phyloP scores from a whole-genome alignment of 2,329 filamentous ascomycete genomes.

The Colletotrichum sp. region DNA sequence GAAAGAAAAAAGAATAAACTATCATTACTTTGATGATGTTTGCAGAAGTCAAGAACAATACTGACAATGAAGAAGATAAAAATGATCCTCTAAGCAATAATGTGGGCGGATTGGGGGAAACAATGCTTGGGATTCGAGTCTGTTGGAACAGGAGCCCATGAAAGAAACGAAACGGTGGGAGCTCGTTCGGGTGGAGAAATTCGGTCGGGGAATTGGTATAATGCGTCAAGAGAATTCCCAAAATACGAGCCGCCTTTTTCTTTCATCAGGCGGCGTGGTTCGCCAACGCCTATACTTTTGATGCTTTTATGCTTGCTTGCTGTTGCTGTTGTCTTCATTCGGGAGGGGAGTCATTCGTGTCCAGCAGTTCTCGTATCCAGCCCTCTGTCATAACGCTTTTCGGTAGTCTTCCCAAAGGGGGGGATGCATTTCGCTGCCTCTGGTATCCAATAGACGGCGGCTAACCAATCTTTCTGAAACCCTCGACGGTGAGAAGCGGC shows the following conservation, averaged over 20 bases:
- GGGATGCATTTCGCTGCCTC: neutral
- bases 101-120: neutral
- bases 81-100: neutral
- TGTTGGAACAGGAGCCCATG: neutral
- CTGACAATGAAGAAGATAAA: conserved; percentile 9
- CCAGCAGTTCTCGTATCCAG: neutral
- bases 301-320: neutral
- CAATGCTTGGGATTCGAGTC: neutral
- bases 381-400: neutral
- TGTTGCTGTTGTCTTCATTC: neutral
- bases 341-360: neutral
- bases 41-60: conserved; percentile 5
- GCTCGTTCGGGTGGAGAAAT: neutral
- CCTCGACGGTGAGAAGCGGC: conserved; percentile 44
- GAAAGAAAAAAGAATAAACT: neutral
- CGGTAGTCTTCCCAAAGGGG: neutral
- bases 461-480: conserved; percentile 35
- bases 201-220: neutral
- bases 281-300: neutral
- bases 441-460: neutral
- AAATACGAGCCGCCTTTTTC: neutral
- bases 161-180: neutral
- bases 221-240: neutral
- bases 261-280: neutral
- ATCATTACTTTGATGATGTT: conserved; percentile 16